Evolutionary conservation across 805 yeast genomes (phyloP).

Genomic region (Cyberlindnera mycetangii): DNA sequence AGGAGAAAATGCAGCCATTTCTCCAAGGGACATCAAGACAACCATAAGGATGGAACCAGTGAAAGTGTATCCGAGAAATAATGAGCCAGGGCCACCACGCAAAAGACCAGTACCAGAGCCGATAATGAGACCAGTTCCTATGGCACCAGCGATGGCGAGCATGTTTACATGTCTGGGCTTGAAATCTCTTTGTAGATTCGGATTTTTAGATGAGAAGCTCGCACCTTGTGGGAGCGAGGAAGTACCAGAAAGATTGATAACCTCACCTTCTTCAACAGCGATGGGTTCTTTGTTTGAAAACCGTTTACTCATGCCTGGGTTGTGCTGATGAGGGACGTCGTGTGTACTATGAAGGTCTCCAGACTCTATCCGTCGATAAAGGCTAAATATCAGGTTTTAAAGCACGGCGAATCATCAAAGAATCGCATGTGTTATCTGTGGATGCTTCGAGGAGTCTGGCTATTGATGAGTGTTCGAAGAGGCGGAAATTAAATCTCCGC

Average conservation of each 20-base stretch:
- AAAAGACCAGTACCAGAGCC: slow-evolving; percentile 57
- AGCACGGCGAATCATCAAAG: too few relatives aligned
- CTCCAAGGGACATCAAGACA: slow-evolving; percentile 65
- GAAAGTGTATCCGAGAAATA: slow-evolving; percentile 56
- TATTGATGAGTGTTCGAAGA: too few relatives aligned
- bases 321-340: too few relatives aligned
- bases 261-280: background rate
- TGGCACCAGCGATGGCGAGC: slow-evolving; percentile 67
- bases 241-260: background rate
- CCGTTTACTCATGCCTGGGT: too few relatives aligned
- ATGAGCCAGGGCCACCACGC: slow-evolving; percentile 54
- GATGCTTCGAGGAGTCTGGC: too few relatives aligned
- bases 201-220: too few relatives aligned
- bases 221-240: background rate
- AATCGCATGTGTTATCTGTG: too few relatives aligned
- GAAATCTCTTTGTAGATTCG: background rate
- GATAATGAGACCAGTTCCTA: slow-evolving; percentile 67
- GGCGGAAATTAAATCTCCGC: background rate
- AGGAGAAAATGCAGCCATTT: slow-evolving; percentile 64
- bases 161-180: slow-evolving; percentile 28
- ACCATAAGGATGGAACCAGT: slow-evolving; percentile 69
- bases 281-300: too few relatives aligned
- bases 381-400: too few relatives aligned
- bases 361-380: too few relatives aligned
- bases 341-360: too few relatives aligned